Evolutionary conservation across 139 green algal species (phyloP).

Genomic region (Volvox reticuliferus): DNA sequence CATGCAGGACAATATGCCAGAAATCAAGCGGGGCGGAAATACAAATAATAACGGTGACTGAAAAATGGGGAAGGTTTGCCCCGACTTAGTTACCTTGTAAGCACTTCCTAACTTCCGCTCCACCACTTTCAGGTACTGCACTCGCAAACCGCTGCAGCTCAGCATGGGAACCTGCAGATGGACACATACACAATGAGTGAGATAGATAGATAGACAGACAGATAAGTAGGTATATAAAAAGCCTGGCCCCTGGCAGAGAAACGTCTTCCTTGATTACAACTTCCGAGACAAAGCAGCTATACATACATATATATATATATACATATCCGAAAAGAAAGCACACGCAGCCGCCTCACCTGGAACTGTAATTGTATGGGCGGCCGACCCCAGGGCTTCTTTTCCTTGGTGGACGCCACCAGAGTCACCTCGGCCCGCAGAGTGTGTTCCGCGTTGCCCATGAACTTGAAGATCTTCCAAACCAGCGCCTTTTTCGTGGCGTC

Average conservation of each 20-base stretch:
- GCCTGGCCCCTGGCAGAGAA: too few species aligned
- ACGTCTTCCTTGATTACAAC: too few species aligned
- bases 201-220: neutral
- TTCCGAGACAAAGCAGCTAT: too few species aligned
- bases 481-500: slow-evolving; percentile 88
- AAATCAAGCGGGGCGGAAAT: too few species aligned
- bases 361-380: slow-evolving; percentile 91
- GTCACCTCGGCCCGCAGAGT: slow-evolving; percentile 90
- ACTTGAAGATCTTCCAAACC: slow-evolving; percentile 76
- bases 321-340: too few species aligned
- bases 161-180: slow-evolving; percentile 93
- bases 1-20: too few species aligned
- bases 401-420: slow-evolving; percentile 88
- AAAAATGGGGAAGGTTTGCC: too few species aligned
- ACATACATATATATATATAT: too few species aligned
- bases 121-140: slow-evolving; percentile 94
- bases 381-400: slow-evolving; percentile 86
- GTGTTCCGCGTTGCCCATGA: slow-evolving; percentile 81
- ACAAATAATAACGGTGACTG: too few species aligned
- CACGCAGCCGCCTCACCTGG: slow-evolving; percentile 65
- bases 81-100: slow-evolving; percentile 66
- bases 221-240: too few species aligned
- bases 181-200: neutral
- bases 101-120: slow-evolving; percentile 79
- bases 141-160: slow-evolving; percentile 84